Base-by-base conservation (phyloP, 352 stramenopile species). In the Halophytophthora polymorphica region DNA sequence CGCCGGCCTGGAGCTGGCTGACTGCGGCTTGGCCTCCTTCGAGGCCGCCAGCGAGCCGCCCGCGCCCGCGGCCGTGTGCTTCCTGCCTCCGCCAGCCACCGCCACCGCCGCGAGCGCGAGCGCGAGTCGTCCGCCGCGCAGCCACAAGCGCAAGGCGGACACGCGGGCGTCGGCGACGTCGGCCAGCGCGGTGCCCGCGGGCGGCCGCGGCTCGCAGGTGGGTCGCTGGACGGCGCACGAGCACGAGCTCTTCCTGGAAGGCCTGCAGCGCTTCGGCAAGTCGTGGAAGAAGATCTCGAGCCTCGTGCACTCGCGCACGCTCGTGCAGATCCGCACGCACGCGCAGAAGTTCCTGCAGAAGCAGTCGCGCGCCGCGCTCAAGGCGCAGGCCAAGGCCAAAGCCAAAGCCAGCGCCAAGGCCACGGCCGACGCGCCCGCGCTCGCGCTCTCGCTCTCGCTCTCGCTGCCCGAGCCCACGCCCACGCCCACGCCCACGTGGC, bases 301-400 rank as follows among this genome's bases (percentile, higher is more conserved):
- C 41, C 69, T 93, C 17, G 83, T 93, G 28, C 69, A 78, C 47
- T 89, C 84, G 10, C 71, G 84, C 14, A 93, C 84, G 25, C 69
- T 96, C 6, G 94, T 97, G 31, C 96, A 99, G 61, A 98, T 98
- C 61, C 90, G 96, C 11, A 98, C 88, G 3, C 96, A 99, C 53
- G 96, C 96, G 0, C 96, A 99, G 72, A 99, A 99, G 56, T 98
- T 98, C 62, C 63, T 96, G 17, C 86, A 94, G 53, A 96, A 95
- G 65, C 81, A 93, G 48, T 78, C 58, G 46, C 87, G 82, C 22
- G 65, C 65, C 15, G 65, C 76, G 0, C 58, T 83, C 41, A 85
- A 87, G 38, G 60, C 60, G 1, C 58, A 61, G 1, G 56, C 50
- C 2, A 71, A 65, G 15, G 62, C 60, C 10, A 56, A 51, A 10